Evolutionary conservation across 2,329 filamentous ascomycete genomes (phyloP), one percentile per base, ranked within the genome.

Genomic region (Bipolaris bicolor): DNA sequence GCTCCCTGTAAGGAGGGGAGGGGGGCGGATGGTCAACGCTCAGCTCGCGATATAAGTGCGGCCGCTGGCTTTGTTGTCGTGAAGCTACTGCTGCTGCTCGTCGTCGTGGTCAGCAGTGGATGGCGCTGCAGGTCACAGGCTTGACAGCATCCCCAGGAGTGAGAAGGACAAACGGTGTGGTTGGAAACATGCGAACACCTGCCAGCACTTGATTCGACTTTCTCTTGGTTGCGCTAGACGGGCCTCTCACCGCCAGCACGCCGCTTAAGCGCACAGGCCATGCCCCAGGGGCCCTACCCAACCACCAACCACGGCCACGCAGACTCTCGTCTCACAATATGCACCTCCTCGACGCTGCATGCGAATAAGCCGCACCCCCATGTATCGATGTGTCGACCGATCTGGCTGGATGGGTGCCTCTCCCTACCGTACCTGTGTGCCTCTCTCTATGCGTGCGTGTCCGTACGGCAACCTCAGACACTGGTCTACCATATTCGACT

Each of bases 101-200:
- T 64, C 60, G 58, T 63, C 24, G 49, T 44, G 26, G 55, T 63
- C 58, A 62, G 68, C 68, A 58, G 61, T 56, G 60, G 61, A 44
- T 61, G 55, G 64, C 66, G 64, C 67, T 63, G 66, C 57, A 63
- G 6, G 62, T 71, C 66, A 72, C 68, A 69, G 69, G 55, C 60
- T 60, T 61, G 54, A 60, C 60, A 52, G 66, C 71, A 74, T 74
- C 58, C 60, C 62, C 22, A 41, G 46, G 31, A 43, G 59, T 44
- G 57, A 56, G 46, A 29, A 50, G 34, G 44, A 47, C 54, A 51
- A 43, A 50, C 45, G 55, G 55, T 50, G 49, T 49, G 49, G 57
- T 49, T 49, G 40, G 44, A 45, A 52, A 46, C 49, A 46, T 58
- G 55, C 55, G 46, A 50, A 52, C 51, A 29, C 53, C 29, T 55